Percentiles rank a stretch among this genome's conserved stretches.
These are phyloP conservation scores for Daucus carota DNA, from an alignment of 129 eudicot species.

Conservation along the genomic window DNA sequence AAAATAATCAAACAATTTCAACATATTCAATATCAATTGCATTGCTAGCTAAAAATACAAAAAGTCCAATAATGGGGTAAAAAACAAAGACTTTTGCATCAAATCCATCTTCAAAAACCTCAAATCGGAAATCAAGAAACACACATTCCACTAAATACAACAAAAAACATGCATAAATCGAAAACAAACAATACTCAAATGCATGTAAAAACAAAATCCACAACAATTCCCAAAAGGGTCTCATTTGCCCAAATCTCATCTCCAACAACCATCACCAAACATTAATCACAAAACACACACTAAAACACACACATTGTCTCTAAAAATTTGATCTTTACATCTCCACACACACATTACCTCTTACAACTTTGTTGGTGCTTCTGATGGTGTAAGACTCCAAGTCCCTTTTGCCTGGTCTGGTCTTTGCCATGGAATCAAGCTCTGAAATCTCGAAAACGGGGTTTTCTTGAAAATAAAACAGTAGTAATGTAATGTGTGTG, in stretches of 20 bases:
- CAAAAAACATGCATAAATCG: background rate
- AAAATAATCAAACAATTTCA: too few species aligned
- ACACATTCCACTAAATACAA: background rate
- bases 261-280: background rate
- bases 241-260: background rate
- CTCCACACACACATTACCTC: constrained; percentile 7
- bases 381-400: constrained; percentile 48
- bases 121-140: background rate
- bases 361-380: constrained; percentile 61
- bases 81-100: too few species aligned
- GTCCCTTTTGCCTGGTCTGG: constrained; percentile 8
- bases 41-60: background rate
- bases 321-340: background rate
- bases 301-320: constrained; percentile 5
- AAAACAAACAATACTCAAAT: background rate
- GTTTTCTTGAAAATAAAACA: background rate
- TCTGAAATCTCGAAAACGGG: background rate
- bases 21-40: too few species aligned
- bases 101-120: constrained; percentile 5
- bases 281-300: background rate
- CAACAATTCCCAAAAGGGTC: background rate
- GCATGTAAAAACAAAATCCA: background rate
- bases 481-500: background rate
- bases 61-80: background rate
- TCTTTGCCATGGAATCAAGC: constrained; percentile 6